phyloP scores from a whole-genome alignment of 1,284 basidiomycete genomes.

The Ceratobasidium sp. region DNA sequence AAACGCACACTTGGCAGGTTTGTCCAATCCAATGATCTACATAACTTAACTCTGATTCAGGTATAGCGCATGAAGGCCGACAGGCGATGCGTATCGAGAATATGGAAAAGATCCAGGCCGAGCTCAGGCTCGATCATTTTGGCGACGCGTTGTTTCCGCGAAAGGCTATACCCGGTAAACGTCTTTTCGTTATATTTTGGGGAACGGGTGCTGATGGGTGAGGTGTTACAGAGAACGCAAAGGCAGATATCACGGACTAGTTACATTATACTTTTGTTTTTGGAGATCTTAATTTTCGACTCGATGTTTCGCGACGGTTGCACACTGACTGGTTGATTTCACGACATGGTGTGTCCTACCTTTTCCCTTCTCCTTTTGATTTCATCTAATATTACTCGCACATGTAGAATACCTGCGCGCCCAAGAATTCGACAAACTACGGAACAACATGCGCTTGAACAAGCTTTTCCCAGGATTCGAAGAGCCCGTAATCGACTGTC shows the following conservation, averaged over 20 bases:
- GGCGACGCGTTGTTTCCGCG: constrained; percentile 70
- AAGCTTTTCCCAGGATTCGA: constrained; percentile 52
- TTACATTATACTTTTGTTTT: constrained; percentile 86
- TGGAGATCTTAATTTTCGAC: constrained; percentile 82
- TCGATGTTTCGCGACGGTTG: constrained; percentile 55
- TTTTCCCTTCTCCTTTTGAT: background rate
- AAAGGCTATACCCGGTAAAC: constrained; percentile 70
- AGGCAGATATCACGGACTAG: constrained; percentile 75
- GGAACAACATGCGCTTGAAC: constrained; percentile 53
- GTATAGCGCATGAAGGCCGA: constrained; percentile 76
- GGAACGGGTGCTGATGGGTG: background rate
- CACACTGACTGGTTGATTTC: constrained; percentile 59
- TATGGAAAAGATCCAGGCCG: constrained; percentile 67
- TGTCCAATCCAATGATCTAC: background rate
- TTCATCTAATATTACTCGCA: background rate
- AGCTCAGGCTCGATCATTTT: constrained; percentile 58
- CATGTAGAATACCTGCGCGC: constrained; percentile 44
- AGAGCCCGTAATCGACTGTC: constrained; percentile 52
- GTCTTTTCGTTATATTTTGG: background rate
- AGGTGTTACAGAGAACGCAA: background rate
- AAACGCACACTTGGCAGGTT: constrained; percentile 78
- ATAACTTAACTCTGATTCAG: constrained; percentile 9
- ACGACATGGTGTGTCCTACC: constrained; percentile 48
- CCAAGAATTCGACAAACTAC: constrained; percentile 57
- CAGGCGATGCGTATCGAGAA: constrained; percentile 74